Percentiles rank a stretch among this genome's conserved stretches.
Evolutionary conservation across 202 grass and related monocot species (phyloP).

Genomic region (Schoenoplectus triqueter): DNA sequence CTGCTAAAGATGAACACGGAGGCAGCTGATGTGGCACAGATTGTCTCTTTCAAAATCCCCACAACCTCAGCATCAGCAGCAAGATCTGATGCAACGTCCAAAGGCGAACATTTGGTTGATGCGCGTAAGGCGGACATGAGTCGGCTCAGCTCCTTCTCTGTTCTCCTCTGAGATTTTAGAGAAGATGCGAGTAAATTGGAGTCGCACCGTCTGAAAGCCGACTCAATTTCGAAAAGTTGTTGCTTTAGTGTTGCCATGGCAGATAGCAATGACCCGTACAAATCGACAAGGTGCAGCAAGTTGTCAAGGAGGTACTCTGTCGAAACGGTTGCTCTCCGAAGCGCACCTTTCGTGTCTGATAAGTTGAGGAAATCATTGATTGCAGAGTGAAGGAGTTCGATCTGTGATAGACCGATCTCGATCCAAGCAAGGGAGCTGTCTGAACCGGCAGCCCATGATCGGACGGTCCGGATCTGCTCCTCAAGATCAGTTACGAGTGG

Average conservation of each 20-base stretch:
- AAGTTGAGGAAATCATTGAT: conserved; percentile 60
- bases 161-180: conserved; percentile 43
- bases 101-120: background rate
- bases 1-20: conserved; percentile 51
- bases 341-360: conserved; percentile 22
- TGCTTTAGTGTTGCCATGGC: conserved; percentile 43
- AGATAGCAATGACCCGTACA: conserved; percentile 53
- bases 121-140: conserved; percentile 41
- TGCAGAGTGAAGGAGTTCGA: conserved; percentile 52
- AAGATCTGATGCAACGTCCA: background rate
- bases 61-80: conserved; percentile 13
- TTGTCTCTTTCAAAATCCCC: conserved; percentile 38
- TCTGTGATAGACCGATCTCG: conserved; percentile 47
- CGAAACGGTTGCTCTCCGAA: background rate
- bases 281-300: conserved; percentile 67
- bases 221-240: conserved; percentile 46
- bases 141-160: conserved; percentile 47
- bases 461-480: conserved; percentile 50
- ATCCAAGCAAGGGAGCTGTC: conserved; percentile 47
- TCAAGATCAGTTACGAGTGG: conserved; percentile 52
- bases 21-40: conserved; percentile 39
- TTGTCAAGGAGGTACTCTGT: conserved; percentile 51
- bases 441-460: conserved; percentile 46
- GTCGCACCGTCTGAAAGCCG: conserved; percentile 54
- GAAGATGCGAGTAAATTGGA: conserved; percentile 29